These are phyloP conservation scores for Aspergillus panamensis DNA, from an alignment of 495 filamentous ascomycete genomes.

Conservation along the genomic window DNA sequence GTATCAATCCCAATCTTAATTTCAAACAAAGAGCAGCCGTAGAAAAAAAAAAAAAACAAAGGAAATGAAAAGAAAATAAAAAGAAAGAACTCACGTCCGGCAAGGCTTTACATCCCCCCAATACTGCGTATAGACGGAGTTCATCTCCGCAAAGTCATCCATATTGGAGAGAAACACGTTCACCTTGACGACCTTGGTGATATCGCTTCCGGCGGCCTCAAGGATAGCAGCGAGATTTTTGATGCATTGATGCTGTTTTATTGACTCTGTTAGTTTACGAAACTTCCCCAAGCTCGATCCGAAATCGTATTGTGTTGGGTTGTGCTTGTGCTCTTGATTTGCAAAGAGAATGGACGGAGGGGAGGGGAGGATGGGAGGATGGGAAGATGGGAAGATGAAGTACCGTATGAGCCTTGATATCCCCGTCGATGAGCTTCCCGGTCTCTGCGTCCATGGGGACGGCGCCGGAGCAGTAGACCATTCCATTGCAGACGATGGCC, in stretches of 20 bases:
- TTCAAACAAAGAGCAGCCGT: neutral
- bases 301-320: too few relatives aligned
- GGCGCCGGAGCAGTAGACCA: conserved; percentile 56
- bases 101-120: conserved; percentile 58
- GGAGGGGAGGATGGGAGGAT: too few relatives aligned
- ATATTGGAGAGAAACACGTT: conserved; percentile 68
- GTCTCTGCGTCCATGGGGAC: conserved; percentile 47
- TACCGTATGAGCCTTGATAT: conserved; percentile 50
- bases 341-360: neutral
- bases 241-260: conserved; percentile 43
- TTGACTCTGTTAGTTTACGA: neutral
- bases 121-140: conserved; percentile 54
- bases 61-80: too few relatives aligned
- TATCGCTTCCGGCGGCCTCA: conserved; percentile 56
- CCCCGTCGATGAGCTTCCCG: conserved; percentile 44
- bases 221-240: conserved; percentile 65
- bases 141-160: conserved; percentile 67
- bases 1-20: neutral
- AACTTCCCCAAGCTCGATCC: too few relatives aligned
- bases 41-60: conserved; percentile 4
- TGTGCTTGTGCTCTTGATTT: too few relatives aligned
- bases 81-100: conserved; percentile 45
- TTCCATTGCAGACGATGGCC: conserved; percentile 53
- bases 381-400: too few relatives aligned
- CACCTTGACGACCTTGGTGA: conserved; percentile 66